Percentiles rank a stretch among this genome's conserved stretches.
These are phyloP conservation scores for Aspergillus panamensis DNA, from an alignment of 495 filamentous ascomycete species.

Conservation along the genomic window DNA sequence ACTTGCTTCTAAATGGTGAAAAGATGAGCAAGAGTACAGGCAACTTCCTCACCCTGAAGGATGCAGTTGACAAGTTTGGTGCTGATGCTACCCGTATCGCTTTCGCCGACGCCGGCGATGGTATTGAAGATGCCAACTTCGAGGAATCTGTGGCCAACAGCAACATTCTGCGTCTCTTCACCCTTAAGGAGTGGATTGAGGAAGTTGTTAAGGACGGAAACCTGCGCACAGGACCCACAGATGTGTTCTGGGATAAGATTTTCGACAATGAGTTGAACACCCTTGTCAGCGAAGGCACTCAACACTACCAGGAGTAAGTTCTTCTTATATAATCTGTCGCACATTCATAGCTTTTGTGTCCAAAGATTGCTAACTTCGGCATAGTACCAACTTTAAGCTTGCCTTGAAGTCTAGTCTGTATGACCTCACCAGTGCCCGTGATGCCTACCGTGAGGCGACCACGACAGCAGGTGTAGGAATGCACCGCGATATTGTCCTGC, in stretches of 20 bases:
- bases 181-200: constrained; percentile 89
- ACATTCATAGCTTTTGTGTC: not conserved
- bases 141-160: constrained; percentile 91
- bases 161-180: constrained; percentile 81
- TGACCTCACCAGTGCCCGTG: constrained; percentile 80
- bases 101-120: constrained; percentile 91
- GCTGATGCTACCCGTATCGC: constrained; percentile 90
- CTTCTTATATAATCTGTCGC: not conserved
- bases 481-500: constrained; percentile 69
- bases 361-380: constrained; percentile 28
- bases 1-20: constrained; percentile 88
- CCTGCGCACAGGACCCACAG: constrained; percentile 68
- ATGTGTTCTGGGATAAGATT: constrained; percentile 78
- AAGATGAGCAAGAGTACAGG: constrained; percentile 97
- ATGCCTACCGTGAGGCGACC: constrained; percentile 83
- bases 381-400: constrained; percentile 76
- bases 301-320: constrained; percentile 68
- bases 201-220: constrained; percentile 68
- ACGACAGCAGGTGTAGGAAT: constrained; percentile 72
- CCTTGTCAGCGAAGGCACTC: constrained; percentile 68
- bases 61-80: constrained; percentile 86
- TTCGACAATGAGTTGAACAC: constrained; percentile 93
- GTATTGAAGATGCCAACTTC: constrained; percentile 94
- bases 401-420: constrained; percentile 89
- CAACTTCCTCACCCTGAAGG: constrained; percentile 90